Evolutionary conservation across 441 rosid genomes (phyloP), one percentile per base, ranked within the genome.

Genomic region (Daphne laureola): DNA sequence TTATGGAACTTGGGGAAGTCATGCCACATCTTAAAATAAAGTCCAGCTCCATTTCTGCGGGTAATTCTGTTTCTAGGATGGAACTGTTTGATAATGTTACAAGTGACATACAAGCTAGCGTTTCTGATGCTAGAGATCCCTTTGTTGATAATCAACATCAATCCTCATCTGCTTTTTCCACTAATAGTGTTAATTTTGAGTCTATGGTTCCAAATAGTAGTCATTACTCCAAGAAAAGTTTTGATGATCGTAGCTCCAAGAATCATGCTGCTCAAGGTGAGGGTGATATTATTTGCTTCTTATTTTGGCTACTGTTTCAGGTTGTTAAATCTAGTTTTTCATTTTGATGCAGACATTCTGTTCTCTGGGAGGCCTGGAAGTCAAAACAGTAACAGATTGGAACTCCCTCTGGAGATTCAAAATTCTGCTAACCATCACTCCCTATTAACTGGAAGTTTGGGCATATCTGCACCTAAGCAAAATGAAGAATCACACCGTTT

Each of bases 401-500:
- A 56, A 23, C 55, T 78, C 46, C 69, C 81, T 46, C 70, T 74
- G 50, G 70, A 67, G 57, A 51, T 61, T 11, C 27, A 65, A 54
- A 64, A 67, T 43, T 27, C 69, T 27, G 66, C 59, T 63, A 64
- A 64, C 59, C 74, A 66, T 16, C 66, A 80, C 43, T 70, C 75
- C 55, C 66, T 66, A 54, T 65, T 70, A 61, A 65, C 65, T 71
- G 78, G 77, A 46, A 48, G 68, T 45, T 44, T 69, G 43, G 65
- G 76, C 43, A 54, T 79, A 67, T 62, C 65, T 63, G 52, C 66
- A 58, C 67, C 66, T 43, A 52, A 59, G 67, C 80, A 67, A 61
- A 74, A 70, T 58, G 90, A 88, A 57, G 85, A 78, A 75, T 58
- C 82, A 71, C 90, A 84, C 52, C 94, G 90, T 14, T 83, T 92